Percentiles rank a stretch among this genome's conserved stretches.
Evolutionary conservation across 192 early-diverging fungal species (phyloP).

Genomic region (Chytriomyces confervae): DNA sequence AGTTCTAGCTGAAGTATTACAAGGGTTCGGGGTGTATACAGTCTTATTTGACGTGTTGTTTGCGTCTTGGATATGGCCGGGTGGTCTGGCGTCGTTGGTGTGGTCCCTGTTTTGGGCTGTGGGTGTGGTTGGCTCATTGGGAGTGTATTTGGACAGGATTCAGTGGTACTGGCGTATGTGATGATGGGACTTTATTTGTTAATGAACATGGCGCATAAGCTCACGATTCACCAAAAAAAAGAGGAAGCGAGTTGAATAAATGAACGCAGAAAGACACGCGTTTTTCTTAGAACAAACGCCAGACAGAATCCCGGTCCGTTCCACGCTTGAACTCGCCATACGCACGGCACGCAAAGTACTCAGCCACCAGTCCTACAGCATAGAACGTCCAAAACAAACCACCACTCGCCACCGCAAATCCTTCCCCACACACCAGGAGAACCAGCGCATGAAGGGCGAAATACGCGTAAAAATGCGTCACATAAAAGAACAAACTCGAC

Average conservation of each 20-base stretch:
- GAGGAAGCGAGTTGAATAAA: not conserved
- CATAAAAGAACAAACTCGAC: constrained; percentile 22
- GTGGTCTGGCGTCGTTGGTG: constrained; percentile 25
- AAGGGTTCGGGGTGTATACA: not conserved
- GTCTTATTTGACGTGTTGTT: constrained; percentile 12
- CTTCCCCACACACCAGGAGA: not conserved
- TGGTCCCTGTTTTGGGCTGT: constrained; percentile 33
- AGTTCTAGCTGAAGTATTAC: constrained; percentile 19
- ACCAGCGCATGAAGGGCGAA: not conserved
- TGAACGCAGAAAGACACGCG: not conserved
- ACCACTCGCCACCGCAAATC: not conserved
- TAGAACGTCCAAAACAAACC: constrained; percentile 15
- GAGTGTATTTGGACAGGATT: constrained; percentile 21
- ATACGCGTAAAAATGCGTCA: constrained; percentile 26
- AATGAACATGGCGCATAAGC: too few relatives aligned
- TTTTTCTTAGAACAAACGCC: constrained; percentile 27
- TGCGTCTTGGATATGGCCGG: constrained; percentile 8
- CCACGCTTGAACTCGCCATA: constrained; percentile 21
- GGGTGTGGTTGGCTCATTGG: constrained; percentile 15
- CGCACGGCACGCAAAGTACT: constrained; percentile 14
- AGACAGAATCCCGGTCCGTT: constrained; percentile 26
- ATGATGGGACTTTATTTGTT: not conserved
- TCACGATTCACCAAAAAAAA: too few relatives aligned
- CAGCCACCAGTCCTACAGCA: constrained; percentile 8
- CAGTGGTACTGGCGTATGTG: constrained; percentile 28